Evolutionary conservation across 177 flowering plant species (phyloP), one percentile per base, ranked within the genome.

Genomic region (Tripterygium wilfordii): DNA sequence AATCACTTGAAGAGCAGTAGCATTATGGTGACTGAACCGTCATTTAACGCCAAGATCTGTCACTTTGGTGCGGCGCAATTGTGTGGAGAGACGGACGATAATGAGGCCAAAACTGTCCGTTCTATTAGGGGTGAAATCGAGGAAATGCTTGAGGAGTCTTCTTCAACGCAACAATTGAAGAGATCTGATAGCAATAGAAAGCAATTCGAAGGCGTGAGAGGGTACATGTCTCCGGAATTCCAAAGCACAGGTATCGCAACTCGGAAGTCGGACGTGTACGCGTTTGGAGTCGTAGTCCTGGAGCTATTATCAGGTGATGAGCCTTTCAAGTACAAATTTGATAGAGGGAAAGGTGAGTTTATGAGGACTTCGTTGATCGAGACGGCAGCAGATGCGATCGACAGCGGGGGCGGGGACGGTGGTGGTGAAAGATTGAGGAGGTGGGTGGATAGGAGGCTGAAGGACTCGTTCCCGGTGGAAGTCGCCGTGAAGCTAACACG

Each of bases 211-310:
- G 99, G 99, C 0, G 74, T 72, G 36, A 61, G 63, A 41, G 89
- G 82, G 0, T 82, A 79, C 76, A 82, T 79, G 86, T 68, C 97
- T 48, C 95, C 95, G 58, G 97, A 92, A 40, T 79, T 77, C 30
- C 68, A 65, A 42, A 15, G 56, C 1, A 70, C 52, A 22, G 96
- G 95, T 3, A 20, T 64, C 19, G 72, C 71, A n/a, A 78, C 95
- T 19, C 80, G 70, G 76, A 71, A 77, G 37, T 57, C 88, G 12
- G 99, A 92, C 63, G 86, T 92, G 32, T 92, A 65, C 63, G 95
- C 96, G 0, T 79, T 92, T 47, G 97, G 97, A 1, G 88, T 89
- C 2, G 83, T 92, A 65, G 32, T 89, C 0, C 31, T 92, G 58
- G 99, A 92, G 71, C 71, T 92, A 6, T 21, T 92, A 10, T 74